phyloP scores from a whole-genome alignment of 176 grass and related monocot genomes.

The Phragmites australis region DNA sequence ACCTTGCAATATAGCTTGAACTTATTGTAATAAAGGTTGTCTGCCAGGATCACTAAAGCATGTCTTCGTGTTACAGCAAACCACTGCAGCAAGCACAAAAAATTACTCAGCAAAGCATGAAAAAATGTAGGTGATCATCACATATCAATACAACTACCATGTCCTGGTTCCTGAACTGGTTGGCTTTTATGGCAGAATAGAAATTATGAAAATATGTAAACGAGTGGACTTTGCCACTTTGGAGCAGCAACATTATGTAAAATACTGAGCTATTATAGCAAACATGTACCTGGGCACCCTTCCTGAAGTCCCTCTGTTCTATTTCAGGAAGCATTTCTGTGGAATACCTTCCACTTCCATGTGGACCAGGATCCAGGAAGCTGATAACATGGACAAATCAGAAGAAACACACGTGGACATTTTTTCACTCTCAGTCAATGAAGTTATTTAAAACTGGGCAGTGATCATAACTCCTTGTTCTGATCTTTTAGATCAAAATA shows the following conservation, averaged over 20 bases:
- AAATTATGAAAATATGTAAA: conserved; percentile 9
- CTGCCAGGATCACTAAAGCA: conserved; percentile 89
- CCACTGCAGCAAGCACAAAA: conserved; percentile 67
- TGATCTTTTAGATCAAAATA: conserved; percentile 17
- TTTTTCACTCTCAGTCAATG: conserved; percentile 6
- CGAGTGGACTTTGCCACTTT: background rate
- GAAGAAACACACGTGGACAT: background rate
- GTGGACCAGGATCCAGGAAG: conserved; percentile 92
- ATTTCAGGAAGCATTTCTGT: conserved; percentile 81
- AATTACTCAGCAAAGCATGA: conserved; percentile 30
- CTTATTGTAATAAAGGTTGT: conserved; percentile 86
- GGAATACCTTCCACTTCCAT: conserved; percentile 94
- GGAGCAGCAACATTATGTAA: conserved; percentile 8
- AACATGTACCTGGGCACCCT: conserved; percentile 79
- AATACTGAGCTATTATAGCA: conserved; percentile 24
- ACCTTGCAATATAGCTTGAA: conserved; percentile 99
- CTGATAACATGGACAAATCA: conserved; percentile 51
- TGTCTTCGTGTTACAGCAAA: conserved; percentile 95
- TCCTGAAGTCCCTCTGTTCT: conserved; percentile 87
- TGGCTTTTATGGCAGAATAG: background rate
- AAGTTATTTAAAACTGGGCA: background rate
- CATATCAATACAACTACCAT: background rate
- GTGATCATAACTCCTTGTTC: background rate
- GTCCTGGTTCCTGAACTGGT: background rate
- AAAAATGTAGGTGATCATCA: conserved; percentile 20